Percentiles rank a stretch among this genome's conserved stretches.
Evolutionary conservation across 2,329 filamentous ascomycete species (phyloP).

Genomic region (Ceratocystis eucalypticola): DNA sequence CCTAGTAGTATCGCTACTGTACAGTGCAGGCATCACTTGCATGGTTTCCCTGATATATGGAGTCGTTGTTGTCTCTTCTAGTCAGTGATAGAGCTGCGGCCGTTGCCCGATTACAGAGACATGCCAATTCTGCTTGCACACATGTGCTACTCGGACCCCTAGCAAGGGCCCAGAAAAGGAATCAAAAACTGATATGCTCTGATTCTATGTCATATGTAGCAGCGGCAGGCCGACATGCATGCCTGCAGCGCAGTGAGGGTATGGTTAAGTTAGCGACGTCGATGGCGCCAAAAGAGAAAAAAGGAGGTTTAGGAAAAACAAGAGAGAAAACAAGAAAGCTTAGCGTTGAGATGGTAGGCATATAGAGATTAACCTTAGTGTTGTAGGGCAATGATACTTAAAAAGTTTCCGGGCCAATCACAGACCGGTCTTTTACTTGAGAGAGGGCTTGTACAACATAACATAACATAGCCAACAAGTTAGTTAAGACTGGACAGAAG

Average conservation of each 20-base stretch:
- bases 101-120: not conserved
- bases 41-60: not conserved
- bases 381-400: not conserved
- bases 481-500: no score
- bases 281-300: not conserved
- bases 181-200: conserved; percentile 24
- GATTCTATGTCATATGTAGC: not conserved
- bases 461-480: no score
- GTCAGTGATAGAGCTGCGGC: not conserved
- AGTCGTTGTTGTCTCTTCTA: not conserved
- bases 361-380: not conserved
- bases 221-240: not conserved
- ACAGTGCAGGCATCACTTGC: not conserved
- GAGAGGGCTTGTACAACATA: no score
- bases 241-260: not conserved
- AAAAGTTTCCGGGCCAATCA: not conserved
- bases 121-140: not conserved
- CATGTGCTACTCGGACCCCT: not conserved
- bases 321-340: not conserved
- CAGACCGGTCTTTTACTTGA: not conserved
- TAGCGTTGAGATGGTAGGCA: not conserved
- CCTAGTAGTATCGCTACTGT: not conserved
- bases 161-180: conserved; percentile 2
- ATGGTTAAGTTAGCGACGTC: not conserved
- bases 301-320: not conserved